Conservation (phyloP, 139 green algal species). For the Haematococcus lacustris region DNA sequence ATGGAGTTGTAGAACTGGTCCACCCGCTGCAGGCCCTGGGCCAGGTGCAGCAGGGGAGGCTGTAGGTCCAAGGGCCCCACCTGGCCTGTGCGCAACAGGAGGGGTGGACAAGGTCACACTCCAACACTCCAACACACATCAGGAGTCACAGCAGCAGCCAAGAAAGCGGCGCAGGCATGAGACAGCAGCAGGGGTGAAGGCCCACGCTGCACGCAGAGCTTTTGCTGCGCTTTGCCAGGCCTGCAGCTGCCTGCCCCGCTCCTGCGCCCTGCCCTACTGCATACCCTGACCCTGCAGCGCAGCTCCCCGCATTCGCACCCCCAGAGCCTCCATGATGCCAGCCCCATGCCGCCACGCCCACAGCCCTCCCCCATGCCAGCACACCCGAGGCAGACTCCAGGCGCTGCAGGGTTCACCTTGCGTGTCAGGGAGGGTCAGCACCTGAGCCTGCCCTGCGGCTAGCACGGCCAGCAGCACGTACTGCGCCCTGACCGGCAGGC, state of each 20-base stretch:
- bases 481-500: slow-evolving; percentile 6
- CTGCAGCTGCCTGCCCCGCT: neutral
- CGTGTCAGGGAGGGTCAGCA: slow-evolving; percentile 17
- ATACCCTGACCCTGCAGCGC: neutral
- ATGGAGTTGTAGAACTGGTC: slow-evolving; percentile 91
- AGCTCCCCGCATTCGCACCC: neutral
- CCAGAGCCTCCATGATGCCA: neutral
- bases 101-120: neutral
- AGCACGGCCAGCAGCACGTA: slow-evolving; percentile 23
- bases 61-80: neutral
- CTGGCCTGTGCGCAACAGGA: neutral
- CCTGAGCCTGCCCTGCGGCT: slow-evolving; percentile 26
- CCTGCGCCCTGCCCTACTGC: slow-evolving; percentile 8
- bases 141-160: neutral
- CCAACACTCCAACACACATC: too few relatives aligned
- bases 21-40: slow-evolving; percentile 40
- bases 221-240: neutral
- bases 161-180: neutral
- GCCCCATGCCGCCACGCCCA: slow-evolving; percentile 9
- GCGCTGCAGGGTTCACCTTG: neutral
- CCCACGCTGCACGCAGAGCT: neutral
- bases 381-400: slow-evolving; percentile 3
- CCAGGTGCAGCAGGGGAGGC: slow-evolving; percentile 25
- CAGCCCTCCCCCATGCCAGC: too few relatives aligned
- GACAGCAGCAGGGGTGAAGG: slow-evolving; percentile 1